A percentile compares a stretch with the other conserved stretches of the same genome.
These are phyloP conservation scores for Bauhinia variegata DNA, from an alignment of 306 rosid genomes.

Conservation along the genomic window DNA sequence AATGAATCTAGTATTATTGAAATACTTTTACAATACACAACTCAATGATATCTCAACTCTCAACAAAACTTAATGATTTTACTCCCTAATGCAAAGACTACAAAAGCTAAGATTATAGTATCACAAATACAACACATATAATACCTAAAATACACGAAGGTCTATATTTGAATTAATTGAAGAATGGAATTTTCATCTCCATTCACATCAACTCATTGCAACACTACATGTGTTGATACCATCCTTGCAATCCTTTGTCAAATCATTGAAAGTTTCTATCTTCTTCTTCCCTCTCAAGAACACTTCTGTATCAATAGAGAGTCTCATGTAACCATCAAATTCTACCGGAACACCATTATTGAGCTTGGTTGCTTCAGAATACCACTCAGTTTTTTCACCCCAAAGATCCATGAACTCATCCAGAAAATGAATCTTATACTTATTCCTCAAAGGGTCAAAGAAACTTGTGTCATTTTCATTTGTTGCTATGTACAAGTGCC, in stretches of 20 bases:
- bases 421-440: slow-evolving; percentile 59
- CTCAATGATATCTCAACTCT: too few relatives aligned
- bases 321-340: slow-evolving; percentile 72
- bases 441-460: slow-evolving; percentile 61
- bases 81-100: too few relatives aligned
- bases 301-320: slow-evolving; percentile 65
- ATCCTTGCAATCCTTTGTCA: slow-evolving; percentile 67
- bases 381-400: slow-evolving; percentile 61
- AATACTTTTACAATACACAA: too few relatives aligned
- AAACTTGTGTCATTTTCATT: slow-evolving; percentile 49
- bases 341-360: slow-evolving; percentile 54
- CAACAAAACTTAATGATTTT: too few relatives aligned
- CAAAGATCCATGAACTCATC: slow-evolving; percentile 63
- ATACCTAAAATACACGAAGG: too few relatives aligned
- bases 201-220: too few relatives aligned
- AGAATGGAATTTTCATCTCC: too few relatives aligned
- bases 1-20: too few relatives aligned
- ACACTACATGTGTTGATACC: slow-evolving; percentile 69
- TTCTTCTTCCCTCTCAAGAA: slow-evolving; percentile 67
- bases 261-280: slow-evolving; percentile 65
- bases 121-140: too few relatives aligned
- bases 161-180: too few relatives aligned
- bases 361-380: slow-evolving; percentile 48
- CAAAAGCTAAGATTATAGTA: too few relatives aligned
- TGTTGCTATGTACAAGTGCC: slow-evolving; percentile 61